phyloP scores from a whole-genome alignment of 2,329 filamentous ascomycete species.

The Neophaeococcomyces aloes region DNA sequence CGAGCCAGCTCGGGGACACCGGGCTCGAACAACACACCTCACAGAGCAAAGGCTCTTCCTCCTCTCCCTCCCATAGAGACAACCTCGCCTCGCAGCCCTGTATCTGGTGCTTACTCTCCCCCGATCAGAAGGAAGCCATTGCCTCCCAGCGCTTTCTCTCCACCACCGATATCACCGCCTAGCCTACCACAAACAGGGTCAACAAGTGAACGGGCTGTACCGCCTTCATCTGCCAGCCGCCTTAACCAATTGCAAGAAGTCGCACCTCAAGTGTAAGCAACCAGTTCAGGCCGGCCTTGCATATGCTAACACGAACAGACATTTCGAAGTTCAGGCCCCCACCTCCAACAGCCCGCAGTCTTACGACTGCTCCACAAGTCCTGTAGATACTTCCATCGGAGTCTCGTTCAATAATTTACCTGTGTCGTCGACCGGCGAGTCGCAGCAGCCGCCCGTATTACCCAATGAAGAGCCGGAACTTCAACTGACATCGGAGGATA shows the following conservation, averaged over 20 bases:
- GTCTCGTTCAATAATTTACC: conserved; percentile 7
- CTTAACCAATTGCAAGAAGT: conserved; percentile 3
- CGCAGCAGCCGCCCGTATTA: not conserved
- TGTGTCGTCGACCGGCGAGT: conserved; percentile 2
- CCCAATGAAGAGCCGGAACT: not conserved
- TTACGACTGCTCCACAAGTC: conserved; percentile 1
- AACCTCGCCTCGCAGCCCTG: conserved; percentile 9
- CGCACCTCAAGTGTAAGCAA: conserved; percentile 9
- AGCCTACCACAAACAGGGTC: not conserved
- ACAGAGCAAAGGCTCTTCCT: conserved; percentile 8
- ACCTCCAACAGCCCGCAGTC: not conserved
- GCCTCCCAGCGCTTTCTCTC: conserved; percentile 40
- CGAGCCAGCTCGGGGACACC: not conserved
- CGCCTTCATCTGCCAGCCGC: conserved; percentile 1
- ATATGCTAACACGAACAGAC: not conserved
- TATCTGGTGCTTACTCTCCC: not conserved
- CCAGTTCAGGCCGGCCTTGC: conserved; percentile 3
- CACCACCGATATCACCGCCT: conserved; percentile 20
- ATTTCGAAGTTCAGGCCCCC: not conserved
- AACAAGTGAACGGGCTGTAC: not conserved
- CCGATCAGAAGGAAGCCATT: conserved; percentile 44
- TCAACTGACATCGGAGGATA: conserved; percentile 20
- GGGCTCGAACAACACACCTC: not conserved
- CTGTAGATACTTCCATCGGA: not conserved
- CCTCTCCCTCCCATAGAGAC: conserved; percentile 15